Percentiles rank a stretch among this genome's conserved stretches.
Evolutionary conservation across 208 protist genomes (phyloP).

Genomic region (Trypanosoma scelopori): DNA sequence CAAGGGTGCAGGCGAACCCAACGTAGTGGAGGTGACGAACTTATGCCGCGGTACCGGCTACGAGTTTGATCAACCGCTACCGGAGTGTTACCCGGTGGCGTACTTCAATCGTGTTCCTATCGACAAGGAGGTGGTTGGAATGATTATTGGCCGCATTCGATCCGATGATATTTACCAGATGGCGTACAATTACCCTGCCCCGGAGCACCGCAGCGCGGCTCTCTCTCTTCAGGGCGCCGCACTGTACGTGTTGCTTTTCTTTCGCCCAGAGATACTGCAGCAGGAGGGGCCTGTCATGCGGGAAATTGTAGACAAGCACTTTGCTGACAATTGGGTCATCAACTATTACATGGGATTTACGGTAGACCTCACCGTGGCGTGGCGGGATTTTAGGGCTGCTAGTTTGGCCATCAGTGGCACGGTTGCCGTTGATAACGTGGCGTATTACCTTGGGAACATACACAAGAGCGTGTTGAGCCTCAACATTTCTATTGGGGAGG

Average conservation of each 20-base stretch:
- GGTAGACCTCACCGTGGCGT: slow-evolving; percentile 91
- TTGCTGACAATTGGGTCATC: slow-evolving; percentile 98
- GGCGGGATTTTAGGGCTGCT: slow-evolving; percentile 94
- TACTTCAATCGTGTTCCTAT: slow-evolving; percentile 90
- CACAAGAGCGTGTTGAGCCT: slow-evolving; percentile 41
- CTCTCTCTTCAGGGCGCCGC: slow-evolving; percentile 93
- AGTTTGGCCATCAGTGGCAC: slow-evolving; percentile 90
- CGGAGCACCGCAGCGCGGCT: slow-evolving; percentile 94
- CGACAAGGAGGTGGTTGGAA: slow-evolving; percentile 65
- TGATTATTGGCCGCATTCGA: slow-evolving; percentile 92
- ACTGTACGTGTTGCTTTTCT: slow-evolving; percentile 98
- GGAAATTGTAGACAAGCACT: slow-evolving; percentile 98
- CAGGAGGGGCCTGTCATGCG: slow-evolving; percentile 93
- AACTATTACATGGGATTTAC: slow-evolving; percentile 97
- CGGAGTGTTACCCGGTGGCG: slow-evolving; percentile 89
- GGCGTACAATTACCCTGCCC: slow-evolving; percentile 87
- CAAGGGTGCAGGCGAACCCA: slow-evolving; percentile 85
- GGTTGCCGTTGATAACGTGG: slow-evolving; percentile 71
- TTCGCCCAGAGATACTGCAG: slow-evolving; percentile 92
- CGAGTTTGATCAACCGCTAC: slow-evolving; percentile 23
- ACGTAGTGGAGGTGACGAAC: slow-evolving; percentile 95
- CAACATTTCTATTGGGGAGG: slow-evolving; percentile 34
- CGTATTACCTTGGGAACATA: slow-evolving; percentile 61
- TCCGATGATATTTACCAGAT: slow-evolving; percentile 97
- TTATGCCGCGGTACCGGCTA: slow-evolving; percentile 93